Conservation (phyloP, 2,329 filamentous ascomycete species). For the Penicillium sp. region DNA sequence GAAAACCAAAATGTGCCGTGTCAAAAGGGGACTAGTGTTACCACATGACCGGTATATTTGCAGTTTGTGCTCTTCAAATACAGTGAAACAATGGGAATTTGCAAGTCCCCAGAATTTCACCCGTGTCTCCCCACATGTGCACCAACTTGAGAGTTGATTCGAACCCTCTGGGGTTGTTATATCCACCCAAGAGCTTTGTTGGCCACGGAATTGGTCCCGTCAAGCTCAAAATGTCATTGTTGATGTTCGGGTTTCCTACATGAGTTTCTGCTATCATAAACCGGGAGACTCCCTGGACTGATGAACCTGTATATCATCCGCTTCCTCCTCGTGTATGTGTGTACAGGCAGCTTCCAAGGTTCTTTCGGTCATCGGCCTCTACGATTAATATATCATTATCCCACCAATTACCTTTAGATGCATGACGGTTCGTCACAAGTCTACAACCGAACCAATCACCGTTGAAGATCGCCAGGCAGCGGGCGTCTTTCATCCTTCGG, state of each 20-base stretch:
- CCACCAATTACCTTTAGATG: background rate
- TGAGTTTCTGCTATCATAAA: background rate
- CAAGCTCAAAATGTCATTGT: constrained; percentile 2
- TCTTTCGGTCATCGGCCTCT: constrained; percentile 1
- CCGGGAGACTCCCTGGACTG: background rate
- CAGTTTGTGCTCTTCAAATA: background rate
- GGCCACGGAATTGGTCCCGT: constrained; percentile 6
- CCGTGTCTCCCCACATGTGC: background rate
- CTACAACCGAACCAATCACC: constrained; percentile 15
- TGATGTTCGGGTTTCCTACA: background rate
- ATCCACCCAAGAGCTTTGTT: background rate
- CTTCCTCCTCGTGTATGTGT: background rate
- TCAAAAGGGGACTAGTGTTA: background rate
- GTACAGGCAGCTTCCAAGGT: background rate
- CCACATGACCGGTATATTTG: constrained; percentile 9
- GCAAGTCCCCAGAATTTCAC: background rate
- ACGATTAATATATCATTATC: background rate
- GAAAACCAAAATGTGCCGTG: constrained; percentile 7
- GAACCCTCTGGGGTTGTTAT: background rate
- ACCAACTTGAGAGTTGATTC: background rate
- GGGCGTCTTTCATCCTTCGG: constrained; percentile 1
- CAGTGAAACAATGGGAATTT: background rate
- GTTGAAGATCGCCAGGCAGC: background rate
- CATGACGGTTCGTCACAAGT: background rate
- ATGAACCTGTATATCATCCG: background rate